Base-by-base conservation (phyloP, 2,329 filamentous ascomycete genomes). In the Trichocomaceae sp. region DNA sequence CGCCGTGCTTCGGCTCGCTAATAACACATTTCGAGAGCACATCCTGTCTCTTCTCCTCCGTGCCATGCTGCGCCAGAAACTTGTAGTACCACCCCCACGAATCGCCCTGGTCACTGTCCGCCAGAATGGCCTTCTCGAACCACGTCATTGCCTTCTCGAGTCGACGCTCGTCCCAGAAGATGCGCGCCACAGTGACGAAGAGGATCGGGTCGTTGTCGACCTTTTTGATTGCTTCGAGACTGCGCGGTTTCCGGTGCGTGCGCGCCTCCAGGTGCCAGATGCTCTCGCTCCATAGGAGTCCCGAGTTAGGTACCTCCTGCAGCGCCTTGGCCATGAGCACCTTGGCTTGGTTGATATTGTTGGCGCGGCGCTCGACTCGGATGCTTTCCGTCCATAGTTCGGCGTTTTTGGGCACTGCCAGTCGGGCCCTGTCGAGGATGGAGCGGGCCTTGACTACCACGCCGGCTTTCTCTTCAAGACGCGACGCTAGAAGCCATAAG, bases 81-180 rank as follows among this genome's bases (percentile, higher is more conserved):
- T 92, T 91, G 72, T 90, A 93, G 72, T 96, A 99, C 92, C 92
- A 99, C 19, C 90, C 92, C 95, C 95, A 99, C 10, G 85, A 88
- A 75, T 99, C 95, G 50, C 93, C 93, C 50, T 84, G 76, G 69
- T 97, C 91, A 35, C 86, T 83, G 66, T 99, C 90, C 12, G 93
- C 77, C 52, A 96, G 79, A 54, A 96, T 84, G 0, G 93, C 93
- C 73, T 95, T 96, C 73, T 96, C 90, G 70, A 99, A 99, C 93
- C 93, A 99, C 60, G 83, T 91, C 72, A 91, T 87, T 2, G 93
- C 92, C 71, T 96, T 96, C 62, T 97, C 93, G 22, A 99, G 79
- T 67, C 86, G 86, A 54, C 93, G 82, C 74, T 99, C 93, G 9
- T 83, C 85, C 93, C 93, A 99, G 75, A 99, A 96, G 61, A 97